phyloP scores from a whole-genome alignment of 176 grass and related monocot genomes.

The Pontederia crassipes region DNA sequence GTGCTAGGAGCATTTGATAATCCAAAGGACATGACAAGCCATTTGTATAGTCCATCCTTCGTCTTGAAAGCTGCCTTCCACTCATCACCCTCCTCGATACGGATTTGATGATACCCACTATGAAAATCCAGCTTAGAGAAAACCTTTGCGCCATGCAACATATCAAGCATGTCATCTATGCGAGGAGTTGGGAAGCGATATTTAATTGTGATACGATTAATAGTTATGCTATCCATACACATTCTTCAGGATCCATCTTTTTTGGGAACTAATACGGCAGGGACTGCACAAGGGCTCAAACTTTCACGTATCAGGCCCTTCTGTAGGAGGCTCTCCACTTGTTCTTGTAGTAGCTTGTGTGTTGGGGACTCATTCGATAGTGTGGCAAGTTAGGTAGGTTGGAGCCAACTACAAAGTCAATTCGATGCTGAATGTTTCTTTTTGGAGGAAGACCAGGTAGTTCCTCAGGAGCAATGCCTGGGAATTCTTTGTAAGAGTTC shows the following conservation, averaged over 20 bases:
- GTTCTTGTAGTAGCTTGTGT: background rate
- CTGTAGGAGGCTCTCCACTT: background rate
- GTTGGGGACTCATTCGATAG: background rate
- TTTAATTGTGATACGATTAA: background rate
- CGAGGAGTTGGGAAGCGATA: background rate
- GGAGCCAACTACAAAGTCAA: background rate
- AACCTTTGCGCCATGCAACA: background rate
- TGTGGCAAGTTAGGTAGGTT: background rate
- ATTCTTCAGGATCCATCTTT: background rate
- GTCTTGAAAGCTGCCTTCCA: slow-evolving; percentile 18
- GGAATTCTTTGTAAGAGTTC: background rate
- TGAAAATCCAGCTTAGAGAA: slow-evolving; percentile 2
- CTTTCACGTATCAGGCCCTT: background rate
- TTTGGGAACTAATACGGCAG: background rate
- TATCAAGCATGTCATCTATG: background rate
- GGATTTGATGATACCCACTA: slow-evolving; percentile 17
- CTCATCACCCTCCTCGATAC: background rate
- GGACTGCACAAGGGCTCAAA: background rate
- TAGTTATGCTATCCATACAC: background rate
- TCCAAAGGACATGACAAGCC: background rate
- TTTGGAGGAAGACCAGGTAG: background rate
- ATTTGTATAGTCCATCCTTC: slow-evolving; percentile 1
- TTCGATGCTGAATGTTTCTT: background rate
- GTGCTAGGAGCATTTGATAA: slow-evolving; percentile 7
- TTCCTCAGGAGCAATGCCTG: background rate